Evolutionary conservation across 2,329 filamentous ascomycete species (phyloP).

Genomic region (Hymenoscyphus salicellus): DNA sequence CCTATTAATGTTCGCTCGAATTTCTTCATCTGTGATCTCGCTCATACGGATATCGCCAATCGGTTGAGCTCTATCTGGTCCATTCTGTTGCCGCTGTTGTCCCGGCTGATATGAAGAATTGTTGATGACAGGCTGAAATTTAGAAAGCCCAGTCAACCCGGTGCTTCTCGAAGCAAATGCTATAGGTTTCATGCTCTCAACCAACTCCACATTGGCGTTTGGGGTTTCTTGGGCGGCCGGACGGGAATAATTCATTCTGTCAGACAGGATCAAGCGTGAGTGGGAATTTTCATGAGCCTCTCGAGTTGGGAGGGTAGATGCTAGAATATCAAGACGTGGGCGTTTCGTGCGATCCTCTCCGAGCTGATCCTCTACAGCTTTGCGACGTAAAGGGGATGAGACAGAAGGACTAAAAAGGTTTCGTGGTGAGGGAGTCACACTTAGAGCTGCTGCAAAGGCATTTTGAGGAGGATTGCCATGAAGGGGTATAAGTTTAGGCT

Average conservation of each 20-base stretch:
- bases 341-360: conserved; percentile 21
- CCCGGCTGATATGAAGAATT: conserved; percentile 24
- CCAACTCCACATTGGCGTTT: too few species aligned
- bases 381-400: conserved; percentile 18
- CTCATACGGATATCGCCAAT: conserved; percentile 45
- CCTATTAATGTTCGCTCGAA: conserved; percentile 50
- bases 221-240: too few species aligned
- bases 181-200: too few species aligned
- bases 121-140: conserved; percentile 33
- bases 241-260: too few species aligned
- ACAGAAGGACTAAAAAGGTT: neutral
- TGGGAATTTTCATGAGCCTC: too few species aligned
- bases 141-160: conserved; percentile 43
- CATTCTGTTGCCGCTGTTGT: conserved; percentile 32
- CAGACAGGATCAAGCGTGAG: too few species aligned
- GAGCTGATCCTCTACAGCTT: conserved; percentile 19
- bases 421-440: neutral
- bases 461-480: neutral
- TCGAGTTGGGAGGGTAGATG: too few species aligned
- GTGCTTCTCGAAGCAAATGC: neutral
- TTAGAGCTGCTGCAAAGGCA: neutral
- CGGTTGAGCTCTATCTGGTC: conserved; percentile 45
- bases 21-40: conserved; percentile 49
- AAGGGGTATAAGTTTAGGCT: neutral
- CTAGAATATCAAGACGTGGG: conserved; percentile 14